A percentile compares a stretch with the other conserved stretches of the same genome.
phyloP scores from a whole-genome alignment of 2,329 filamentous ascomycete species.

The Microsporum canis region DNA sequence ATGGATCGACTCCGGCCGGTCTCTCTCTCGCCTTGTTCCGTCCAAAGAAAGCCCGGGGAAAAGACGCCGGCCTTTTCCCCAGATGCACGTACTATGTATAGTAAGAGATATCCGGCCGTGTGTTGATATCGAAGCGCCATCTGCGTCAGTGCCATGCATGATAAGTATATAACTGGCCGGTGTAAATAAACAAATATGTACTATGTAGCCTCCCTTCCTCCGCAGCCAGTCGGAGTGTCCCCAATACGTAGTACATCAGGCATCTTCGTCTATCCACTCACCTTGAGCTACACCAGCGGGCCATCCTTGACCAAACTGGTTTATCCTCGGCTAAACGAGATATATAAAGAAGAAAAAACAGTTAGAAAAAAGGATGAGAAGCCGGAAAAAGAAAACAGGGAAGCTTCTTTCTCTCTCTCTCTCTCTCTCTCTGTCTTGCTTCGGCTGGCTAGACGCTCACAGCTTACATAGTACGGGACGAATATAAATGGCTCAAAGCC shows the following conservation, averaged over 20 bases:
- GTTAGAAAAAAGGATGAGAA: background rate
- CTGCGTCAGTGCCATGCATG: background rate
- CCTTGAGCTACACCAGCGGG: background rate
- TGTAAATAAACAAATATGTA: background rate
- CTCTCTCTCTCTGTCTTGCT: background rate
- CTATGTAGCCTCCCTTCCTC: background rate
- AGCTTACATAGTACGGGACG: background rate
- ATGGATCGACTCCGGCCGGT: background rate
- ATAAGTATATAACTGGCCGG: background rate
- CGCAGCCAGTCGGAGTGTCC: constrained; percentile 1
- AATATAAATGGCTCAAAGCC: background rate
- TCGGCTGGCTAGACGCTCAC: background rate
- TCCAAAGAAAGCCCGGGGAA: background rate
- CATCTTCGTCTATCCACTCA: background rate
- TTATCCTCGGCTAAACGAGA: constrained; percentile 3
- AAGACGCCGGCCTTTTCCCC: background rate
- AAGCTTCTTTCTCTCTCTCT: background rate
- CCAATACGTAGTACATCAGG: background rate
- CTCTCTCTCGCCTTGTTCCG: background rate
- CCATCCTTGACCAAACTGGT: constrained; percentile 4
- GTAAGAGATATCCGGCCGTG: background rate
- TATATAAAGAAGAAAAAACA: background rate
- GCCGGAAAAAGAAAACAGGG: background rate
- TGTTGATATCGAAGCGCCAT: background rate
- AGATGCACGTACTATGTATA: background rate